Evolutionary conservation across 495 filamentous ascomycete genomes (phyloP), one percentile per base, ranked within the genome.

Genomic region (Penicillium argentinense): DNA sequence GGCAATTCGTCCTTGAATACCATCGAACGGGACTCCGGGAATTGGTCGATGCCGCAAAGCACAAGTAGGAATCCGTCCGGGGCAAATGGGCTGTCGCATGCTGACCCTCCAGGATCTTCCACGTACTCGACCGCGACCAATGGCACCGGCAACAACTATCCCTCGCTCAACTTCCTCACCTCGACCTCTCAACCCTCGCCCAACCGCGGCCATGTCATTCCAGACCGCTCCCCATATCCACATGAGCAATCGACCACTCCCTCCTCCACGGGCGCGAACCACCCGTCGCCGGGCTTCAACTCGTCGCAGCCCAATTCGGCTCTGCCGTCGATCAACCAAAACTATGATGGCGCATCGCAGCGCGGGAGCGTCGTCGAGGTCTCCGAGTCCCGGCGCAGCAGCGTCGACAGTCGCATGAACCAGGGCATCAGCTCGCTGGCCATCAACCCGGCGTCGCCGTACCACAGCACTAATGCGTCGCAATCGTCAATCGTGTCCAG

Each of bases 401-500:
- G 86, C 47, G 76, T 90, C n/a, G 86, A 89, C 53, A 88, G 85
- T 56, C 77, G 85, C 46, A 77, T 91, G 56, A 86, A 86, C 49
- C 79, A 83, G 53, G 80, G 79, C 16, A 85, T 91, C 40, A 77
- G 76, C 37, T 82, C 87, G 22, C 72, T 91, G 59, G 75, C 81
- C 16, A 76, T 91, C 51, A 83, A 83, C 27, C 67, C 65, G 63
- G 67, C 69, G 12, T 85, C 87, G 2, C 87, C 87, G 5, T 89
- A 89, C 56, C 78, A 85, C 36, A 87, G 80, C 61, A 81, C 84
- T 49, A 89, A 89, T 58, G 86, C 83, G 21, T 91, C 87, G 4
- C 84, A 88, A 12, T 80, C 85, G 0, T 91, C 87, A 22, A 83
- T 91, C 62, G 57, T 84, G 65, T 73, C 81, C 57, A 67, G 80